Evolutionary conservation across 2,329 filamentous ascomycete species (phyloP), one percentile per base, ranked within the genome.

Genomic region (Trichoderma sp.): DNA sequence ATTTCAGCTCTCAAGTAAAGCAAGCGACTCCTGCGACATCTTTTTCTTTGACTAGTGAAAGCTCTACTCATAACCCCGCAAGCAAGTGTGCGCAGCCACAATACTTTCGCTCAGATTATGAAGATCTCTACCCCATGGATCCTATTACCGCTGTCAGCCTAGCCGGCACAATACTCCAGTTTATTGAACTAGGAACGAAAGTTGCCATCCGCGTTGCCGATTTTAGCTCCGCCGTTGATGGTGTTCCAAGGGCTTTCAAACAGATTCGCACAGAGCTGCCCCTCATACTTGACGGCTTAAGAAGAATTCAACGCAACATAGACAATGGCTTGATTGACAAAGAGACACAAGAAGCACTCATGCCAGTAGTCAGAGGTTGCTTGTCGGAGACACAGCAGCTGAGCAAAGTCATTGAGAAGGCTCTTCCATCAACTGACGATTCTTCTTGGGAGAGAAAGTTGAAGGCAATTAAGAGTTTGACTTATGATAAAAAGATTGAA

Each of bases 351-450:
- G 65, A 68, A 10, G 40, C 57, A 55, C 65, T 68, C 5, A 13
- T 61, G 13, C 65, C 65, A 29, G 65, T 68, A 40, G 65, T 68
- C 11, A 61, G 14, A 10, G 56, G 65, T 40, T 68, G 65, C 43
- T 21, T 68, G 11, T 11, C 6, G 5, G 68, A 66, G 6, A 43
- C 43, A 10, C n/a, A 66, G 31, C 40, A 58, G 21, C 65, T 68
- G 13, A 29, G 61, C 4, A 52, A 31, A 8, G 31, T 68, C 24
- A 24, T 68, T 10, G 65, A 68, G 29, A 68, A 68, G 13, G 57
- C 57, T 10, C 55, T 68, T 6, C 65, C 65, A 3, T 13, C 35
- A 5, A 19, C 29, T 13, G 29, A 27, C 10, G 40, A 58, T 35
- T 61, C 65, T 19, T 33, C 57, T 37, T 61, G 56, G 65, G 56